These are phyloP conservation scores for Bimuria novae-zelandiae DNA, from an alignment of 2,329 filamentous ascomycete species.

Conservation along the genomic window DNA sequence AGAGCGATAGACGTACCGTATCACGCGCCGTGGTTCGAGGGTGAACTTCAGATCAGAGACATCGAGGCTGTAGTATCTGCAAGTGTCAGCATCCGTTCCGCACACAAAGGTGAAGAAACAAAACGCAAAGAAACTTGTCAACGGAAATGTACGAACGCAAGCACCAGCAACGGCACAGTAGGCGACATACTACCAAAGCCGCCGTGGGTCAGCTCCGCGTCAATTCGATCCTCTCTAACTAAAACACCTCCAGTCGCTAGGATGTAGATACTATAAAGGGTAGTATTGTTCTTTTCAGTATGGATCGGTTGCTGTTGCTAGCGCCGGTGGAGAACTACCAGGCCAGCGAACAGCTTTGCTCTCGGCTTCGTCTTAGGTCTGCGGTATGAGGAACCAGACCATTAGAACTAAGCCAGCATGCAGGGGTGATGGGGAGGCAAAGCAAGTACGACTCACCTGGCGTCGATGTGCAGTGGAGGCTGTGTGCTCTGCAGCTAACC, in stretches of 20 bases:
- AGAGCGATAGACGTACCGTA: neutral
- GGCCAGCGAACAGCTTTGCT: neutral
- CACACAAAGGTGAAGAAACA: neutral
- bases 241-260: neutral
- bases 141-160: neutral
- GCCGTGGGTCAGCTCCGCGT: neutral
- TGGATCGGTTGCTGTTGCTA: neutral
- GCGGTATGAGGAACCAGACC: neutral
- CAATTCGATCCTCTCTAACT: neutral
- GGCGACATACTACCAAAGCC: neutral
- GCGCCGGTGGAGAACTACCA: neutral
- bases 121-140: neutral
- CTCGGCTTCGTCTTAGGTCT: neutral
- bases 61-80: neutral
- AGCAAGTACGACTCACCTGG: neutral
- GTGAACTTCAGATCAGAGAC: neutral
- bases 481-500: no score
- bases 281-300: neutral
- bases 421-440: neutral
- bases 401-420: neutral
- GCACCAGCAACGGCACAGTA: neutral
- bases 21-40: neutral
- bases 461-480: no score
- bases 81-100: neutral
- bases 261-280: neutral